Conservation (phyloP, 2,329 filamentous ascomycete species). For the Aspergillus sp. region DNA sequence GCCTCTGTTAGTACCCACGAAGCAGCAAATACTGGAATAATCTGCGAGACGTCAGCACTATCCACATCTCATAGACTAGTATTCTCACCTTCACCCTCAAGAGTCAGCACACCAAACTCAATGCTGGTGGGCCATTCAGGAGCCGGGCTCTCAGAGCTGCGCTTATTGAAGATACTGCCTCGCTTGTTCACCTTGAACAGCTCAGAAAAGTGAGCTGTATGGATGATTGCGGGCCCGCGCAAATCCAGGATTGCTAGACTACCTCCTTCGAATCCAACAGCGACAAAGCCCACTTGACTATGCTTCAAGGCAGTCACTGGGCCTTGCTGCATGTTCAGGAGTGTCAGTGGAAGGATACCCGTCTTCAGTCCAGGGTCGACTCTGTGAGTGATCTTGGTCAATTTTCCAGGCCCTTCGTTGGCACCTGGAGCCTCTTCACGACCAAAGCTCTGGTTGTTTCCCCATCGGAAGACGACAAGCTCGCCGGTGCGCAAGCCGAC, state of each 20-base stretch:
- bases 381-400: slow-evolving; percentile 73
- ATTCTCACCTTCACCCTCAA: slow-evolving; percentile 76
- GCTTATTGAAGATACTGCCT: slow-evolving; percentile 65
- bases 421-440: slow-evolving; percentile 57
- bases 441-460: slow-evolving; percentile 72
- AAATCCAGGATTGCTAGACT: slow-evolving; percentile 81
- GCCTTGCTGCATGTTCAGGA: slow-evolving; percentile 83
- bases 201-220: slow-evolving; percentile 70
- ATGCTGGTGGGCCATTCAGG: slow-evolving; percentile 77
- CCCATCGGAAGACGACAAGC: slow-evolving; percentile 83
- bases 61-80: neutral
- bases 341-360: slow-evolving; percentile 74
- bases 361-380: slow-evolving; percentile 74
- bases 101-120: slow-evolving; percentile 89
- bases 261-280: slow-evolving; percentile 80
- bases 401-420: slow-evolving; percentile 64
- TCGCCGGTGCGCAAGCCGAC: slow-evolving; percentile 83
- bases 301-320: slow-evolving; percentile 76
- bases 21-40: slow-evolving; percentile 91
- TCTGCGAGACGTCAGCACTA: slow-evolving; percentile 47
- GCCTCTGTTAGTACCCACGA: slow-evolving; percentile 84
- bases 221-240: slow-evolving; percentile 81
- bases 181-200: slow-evolving; percentile 76
- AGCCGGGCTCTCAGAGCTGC: slow-evolving; percentile 49
- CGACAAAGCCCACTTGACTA: slow-evolving; percentile 92